Evolutionary conservation across 2,329 filamentous ascomycete species (phyloP).

Genomic region (Aspergillus vadensis): DNA sequence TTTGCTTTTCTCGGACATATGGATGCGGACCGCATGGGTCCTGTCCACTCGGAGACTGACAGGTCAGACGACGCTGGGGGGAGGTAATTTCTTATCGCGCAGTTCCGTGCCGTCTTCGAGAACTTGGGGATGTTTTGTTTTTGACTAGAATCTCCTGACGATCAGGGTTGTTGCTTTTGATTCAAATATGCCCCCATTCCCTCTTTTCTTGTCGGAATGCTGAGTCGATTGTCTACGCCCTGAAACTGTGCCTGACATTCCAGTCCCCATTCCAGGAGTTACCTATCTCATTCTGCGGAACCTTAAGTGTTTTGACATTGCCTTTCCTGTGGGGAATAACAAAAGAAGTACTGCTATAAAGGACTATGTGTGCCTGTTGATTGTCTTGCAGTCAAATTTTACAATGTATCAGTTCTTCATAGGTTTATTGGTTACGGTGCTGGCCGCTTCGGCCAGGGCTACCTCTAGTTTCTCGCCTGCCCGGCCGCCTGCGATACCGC

Average conservation of each 20-base stretch:
- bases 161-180: slow-evolving; percentile 4
- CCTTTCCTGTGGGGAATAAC: slow-evolving; percentile 8
- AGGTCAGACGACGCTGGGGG: slow-evolving; percentile 25
- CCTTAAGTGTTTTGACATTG: slow-evolving; percentile 11
- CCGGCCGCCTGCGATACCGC: slow-evolving; percentile 67
- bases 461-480: slow-evolving; percentile 63
- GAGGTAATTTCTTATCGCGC: slow-evolving; percentile 12
- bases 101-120: slow-evolving; percentile 12
- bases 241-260: slow-evolving; percentile 33
- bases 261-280: slow-evolving; percentile 30
- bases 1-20: slow-evolving; percentile 4
- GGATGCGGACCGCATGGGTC: slow-evolving; percentile 14
- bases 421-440: slow-evolving; percentile 26
- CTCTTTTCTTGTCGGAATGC: slow-evolving; percentile 20
- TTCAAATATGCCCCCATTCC: slow-evolving; percentile 13
- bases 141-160: slow-evolving; percentile 1
- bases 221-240: slow-evolving; percentile 23
- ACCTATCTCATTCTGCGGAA: slow-evolving; percentile 4
- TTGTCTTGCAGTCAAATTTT: slow-evolving; percentile 14
- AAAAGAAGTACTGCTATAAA: slow-evolving; percentile 16
- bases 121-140: slow-evolving; percentile 10
- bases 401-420: slow-evolving; percentile 35
- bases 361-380: slow-evolving; percentile 25
- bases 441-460: slow-evolving; percentile 28
- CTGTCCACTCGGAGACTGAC: slow-evolving; percentile 11